phyloP scores from a whole-genome alignment of 495 filamentous ascomycete genomes.

The Penicillium odoratum region DNA sequence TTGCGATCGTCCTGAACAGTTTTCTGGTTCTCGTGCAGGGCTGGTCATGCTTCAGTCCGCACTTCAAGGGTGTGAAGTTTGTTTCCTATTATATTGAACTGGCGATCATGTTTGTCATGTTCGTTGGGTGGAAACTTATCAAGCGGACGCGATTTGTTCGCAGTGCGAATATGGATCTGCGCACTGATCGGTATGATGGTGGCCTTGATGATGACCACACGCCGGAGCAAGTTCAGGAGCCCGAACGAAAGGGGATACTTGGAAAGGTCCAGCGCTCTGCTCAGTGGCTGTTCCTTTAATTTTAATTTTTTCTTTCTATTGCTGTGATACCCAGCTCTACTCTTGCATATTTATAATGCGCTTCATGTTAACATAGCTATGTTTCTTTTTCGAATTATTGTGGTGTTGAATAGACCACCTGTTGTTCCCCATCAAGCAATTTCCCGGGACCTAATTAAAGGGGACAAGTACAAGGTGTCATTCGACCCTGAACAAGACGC shows the following conservation, averaged over 20 bases:
- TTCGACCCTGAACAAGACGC: not conserved
- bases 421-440: not conserved
- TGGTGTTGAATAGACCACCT: not conserved
- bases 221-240: slow-evolving; percentile 9
- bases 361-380: not conserved
- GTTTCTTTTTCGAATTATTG: not conserved
- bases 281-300: slow-evolving; percentile 38
- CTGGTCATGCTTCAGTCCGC: slow-evolving; percentile 57
- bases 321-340: slow-evolving; percentile 3
- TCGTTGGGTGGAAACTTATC: slow-evolving; percentile 49
- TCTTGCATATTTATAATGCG: not conserved
- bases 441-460: not conserved
- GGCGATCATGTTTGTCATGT: slow-evolving; percentile 52
- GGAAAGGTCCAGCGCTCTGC: slow-evolving; percentile 28
- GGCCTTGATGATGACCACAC: slow-evolving; percentile 6
- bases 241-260: slow-evolving; percentile 19
- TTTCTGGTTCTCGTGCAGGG: slow-evolving; percentile 62
- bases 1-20: slow-evolving; percentile 50
- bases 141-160: slow-evolving; percentile 45
- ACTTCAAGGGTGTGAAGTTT: slow-evolving; percentile 52
- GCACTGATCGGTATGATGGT: slow-evolving; percentile 51
- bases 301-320: not conserved
- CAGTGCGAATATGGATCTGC: slow-evolving; percentile 48
- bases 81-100: slow-evolving; percentile 54
- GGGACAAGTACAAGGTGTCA: not conserved